Percentiles rank a stretch among this genome's conserved stretches.
Conservation (phyloP, 2,329 filamentous ascomycete species). For the Xylariaceae sp. region DNA sequence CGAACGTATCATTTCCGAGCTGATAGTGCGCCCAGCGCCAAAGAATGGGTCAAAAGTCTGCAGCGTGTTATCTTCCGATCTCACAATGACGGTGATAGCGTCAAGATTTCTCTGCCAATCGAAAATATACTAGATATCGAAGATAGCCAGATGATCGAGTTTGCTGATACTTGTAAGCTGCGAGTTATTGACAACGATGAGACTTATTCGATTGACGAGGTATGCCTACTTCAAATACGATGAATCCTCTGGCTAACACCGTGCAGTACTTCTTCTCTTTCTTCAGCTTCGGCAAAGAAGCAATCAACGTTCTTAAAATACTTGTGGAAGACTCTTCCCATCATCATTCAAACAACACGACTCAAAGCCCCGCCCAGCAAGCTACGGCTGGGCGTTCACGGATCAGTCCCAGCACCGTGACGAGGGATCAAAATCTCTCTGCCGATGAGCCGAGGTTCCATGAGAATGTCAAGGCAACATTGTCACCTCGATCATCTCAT, state of each 20-base stretch:
- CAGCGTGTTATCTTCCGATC: slow-evolving; percentile 95
- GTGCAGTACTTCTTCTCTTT: slow-evolving; percentile 95
- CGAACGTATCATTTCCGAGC: slow-evolving; percentile 87
- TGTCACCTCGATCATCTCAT: slow-evolving; percentile 58
- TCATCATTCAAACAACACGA: slow-evolving; percentile 46
- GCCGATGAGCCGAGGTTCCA: slow-evolving; percentile 48
- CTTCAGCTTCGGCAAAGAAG: slow-evolving; percentile 84
- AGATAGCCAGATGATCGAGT: slow-evolving; percentile 87
- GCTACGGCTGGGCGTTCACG: slow-evolving; percentile 8
- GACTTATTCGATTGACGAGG: slow-evolving; percentile 94
- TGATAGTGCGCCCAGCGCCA: slow-evolving; percentile 85
- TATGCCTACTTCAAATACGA: slow-evolving; percentile 41
- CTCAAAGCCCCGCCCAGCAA: slow-evolving; percentile 10
- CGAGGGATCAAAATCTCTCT: slow-evolving; percentile 16
- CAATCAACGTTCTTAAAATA: slow-evolving; percentile 76
- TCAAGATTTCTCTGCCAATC: slow-evolving; percentile 92
- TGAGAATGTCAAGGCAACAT: slow-evolving; percentile 67
- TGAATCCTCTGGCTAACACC: slow-evolving; percentile 33
- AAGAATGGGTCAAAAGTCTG: slow-evolving; percentile 94
- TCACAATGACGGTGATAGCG: slow-evolving; percentile 94
- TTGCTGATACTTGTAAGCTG: slow-evolving; percentile 93
- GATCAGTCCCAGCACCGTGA: slow-evolving; percentile 22
- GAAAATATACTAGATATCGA: slow-evolving; percentile 91
- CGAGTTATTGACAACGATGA: slow-evolving; percentile 92
- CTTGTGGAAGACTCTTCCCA: slow-evolving; percentile 71